Evolutionary conservation across 2,329 filamentous ascomycete genomes (phyloP).

Genomic region (Sarocladium strictum): DNA sequence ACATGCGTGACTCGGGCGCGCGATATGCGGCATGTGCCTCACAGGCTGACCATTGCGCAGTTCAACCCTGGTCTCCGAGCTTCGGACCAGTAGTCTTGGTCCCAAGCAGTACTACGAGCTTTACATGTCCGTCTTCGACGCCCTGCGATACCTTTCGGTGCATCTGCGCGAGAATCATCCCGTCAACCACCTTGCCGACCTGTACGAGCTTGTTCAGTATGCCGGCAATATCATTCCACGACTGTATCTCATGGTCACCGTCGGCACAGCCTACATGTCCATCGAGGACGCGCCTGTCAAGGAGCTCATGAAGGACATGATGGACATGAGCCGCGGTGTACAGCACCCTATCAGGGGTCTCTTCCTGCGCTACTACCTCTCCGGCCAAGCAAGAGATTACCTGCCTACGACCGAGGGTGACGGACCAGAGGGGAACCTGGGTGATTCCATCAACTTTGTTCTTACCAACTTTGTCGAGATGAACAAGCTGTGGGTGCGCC

Average conservation of each 20-base stretch:
- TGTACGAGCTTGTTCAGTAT: slow-evolving; percentile 97
- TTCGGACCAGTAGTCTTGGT: slow-evolving; percentile 93
- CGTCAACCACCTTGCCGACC: slow-evolving; percentile 92
- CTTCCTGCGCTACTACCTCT: slow-evolving; percentile 93
- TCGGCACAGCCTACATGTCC: slow-evolving; percentile 98
- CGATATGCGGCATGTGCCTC: not conserved
- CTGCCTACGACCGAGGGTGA: slow-evolving; percentile 78
- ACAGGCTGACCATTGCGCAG: slow-evolving; percentile 38
- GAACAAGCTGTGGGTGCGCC: slow-evolving; percentile 98
- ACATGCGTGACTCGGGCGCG: not conserved
- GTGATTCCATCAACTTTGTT: slow-evolving; percentile 97
- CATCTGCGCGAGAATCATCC: slow-evolving; percentile 97
- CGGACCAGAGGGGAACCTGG: slow-evolving; percentile 89
- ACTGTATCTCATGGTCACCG: slow-evolving; percentile 98
- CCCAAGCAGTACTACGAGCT: slow-evolving; percentile 99
- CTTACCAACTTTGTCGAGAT: slow-evolving; percentile 99
- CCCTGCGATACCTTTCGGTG: slow-evolving; percentile 89
- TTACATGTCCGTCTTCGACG: slow-evolving; percentile 99
- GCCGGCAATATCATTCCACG: slow-evolving; percentile 95
- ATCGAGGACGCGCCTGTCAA: slow-evolving; percentile 98
- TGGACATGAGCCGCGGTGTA: slow-evolving; percentile 99
- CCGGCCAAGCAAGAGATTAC: slow-evolving; percentile 86
- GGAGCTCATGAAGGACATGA: slow-evolving; percentile 99
- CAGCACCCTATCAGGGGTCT: slow-evolving; percentile 94
- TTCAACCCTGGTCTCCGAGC: slow-evolving; percentile 95